phyloP scores from a whole-genome alignment of 768 basidiomycete species.

The Suillus tomentosus region DNA sequence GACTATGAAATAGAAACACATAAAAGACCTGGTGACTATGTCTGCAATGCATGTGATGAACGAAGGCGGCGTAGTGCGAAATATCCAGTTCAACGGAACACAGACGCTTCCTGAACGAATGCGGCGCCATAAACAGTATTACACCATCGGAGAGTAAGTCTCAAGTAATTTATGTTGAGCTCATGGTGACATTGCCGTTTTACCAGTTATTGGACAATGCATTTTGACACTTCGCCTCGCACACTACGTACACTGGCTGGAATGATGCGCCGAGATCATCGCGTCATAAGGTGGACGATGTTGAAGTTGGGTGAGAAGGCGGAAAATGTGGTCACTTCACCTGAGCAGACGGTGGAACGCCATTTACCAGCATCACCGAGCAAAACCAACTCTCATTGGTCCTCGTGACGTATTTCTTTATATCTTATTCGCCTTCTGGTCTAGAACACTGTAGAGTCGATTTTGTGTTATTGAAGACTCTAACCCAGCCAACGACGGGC shows the following conservation, averaged over 20 bases:
- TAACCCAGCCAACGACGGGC: background rate
- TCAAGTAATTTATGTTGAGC: background rate
- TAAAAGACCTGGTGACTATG: conserved; percentile 72
- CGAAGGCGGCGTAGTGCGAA: conserved; percentile 80
- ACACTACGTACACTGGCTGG: conserved; percentile 64
- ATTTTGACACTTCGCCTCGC: conserved; percentile 84
- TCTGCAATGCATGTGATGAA: conserved; percentile 73
- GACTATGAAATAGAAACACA: conserved; percentile 55
- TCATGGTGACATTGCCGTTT: conserved; percentile 11
- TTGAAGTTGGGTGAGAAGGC: conserved; percentile 75
- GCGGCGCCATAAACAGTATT: conserved; percentile 58
- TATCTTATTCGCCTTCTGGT: background rate
- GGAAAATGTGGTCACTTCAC: conserved; percentile 62
- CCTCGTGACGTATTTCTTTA: background rate
- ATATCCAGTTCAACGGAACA: conserved; percentile 75
- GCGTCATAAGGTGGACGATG: conserved; percentile 81
- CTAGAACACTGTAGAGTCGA: background rate
- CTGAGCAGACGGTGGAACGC: conserved; percentile 44
- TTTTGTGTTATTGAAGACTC: conserved; percentile 1
- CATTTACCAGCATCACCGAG: background rate
- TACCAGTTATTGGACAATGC: conserved; percentile 84
- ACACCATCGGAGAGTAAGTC: conserved; percentile 76
- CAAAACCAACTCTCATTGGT: background rate
- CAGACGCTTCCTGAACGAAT: conserved; percentile 73
- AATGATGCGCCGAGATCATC: conserved; percentile 75